phyloP scores from a whole-genome alignment of 148 eudicot species.

The Beta vulgaris region DNA sequence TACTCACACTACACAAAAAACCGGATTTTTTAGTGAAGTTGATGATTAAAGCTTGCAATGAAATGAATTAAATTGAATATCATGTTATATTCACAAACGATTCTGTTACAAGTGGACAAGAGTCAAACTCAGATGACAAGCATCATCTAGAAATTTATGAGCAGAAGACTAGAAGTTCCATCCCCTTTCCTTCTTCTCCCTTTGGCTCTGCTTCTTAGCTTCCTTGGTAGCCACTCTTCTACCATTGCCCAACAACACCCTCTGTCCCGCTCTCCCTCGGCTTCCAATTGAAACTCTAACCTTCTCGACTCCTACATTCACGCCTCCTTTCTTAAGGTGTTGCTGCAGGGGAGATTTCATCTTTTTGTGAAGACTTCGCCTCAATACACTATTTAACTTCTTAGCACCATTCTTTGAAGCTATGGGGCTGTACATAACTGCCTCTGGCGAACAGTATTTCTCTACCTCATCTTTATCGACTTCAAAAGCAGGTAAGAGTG shows the following conservation, averaged over 20 bases:
- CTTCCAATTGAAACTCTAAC: conserved; percentile 78
- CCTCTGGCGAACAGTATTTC: conserved; percentile 34
- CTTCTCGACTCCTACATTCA: conserved; percentile 70
- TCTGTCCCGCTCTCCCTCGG: conserved; percentile 60
- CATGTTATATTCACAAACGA: conserved; percentile 15
- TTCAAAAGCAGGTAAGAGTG: conserved; percentile 47
- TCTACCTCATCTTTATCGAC: conserved; percentile 33
- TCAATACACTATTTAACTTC: conserved; percentile 47
- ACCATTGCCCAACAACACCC: conserved; percentile 46
- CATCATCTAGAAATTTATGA: conserved; percentile 24
- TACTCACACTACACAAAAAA: too few species aligned
- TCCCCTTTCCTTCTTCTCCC: conserved; percentile 75
- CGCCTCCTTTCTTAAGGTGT: conserved; percentile 51
- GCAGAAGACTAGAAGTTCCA: conserved; percentile 58
- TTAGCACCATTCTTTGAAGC: conserved; percentile 43
- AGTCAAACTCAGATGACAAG: conserved; percentile 22
- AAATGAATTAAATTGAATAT: background rate
- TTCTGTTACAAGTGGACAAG: conserved; percentile 18
- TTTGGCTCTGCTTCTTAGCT: conserved; percentile 43
- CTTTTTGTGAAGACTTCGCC: conserved; percentile 73
- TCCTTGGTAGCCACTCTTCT: conserved; percentile 44
- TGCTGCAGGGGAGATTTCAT: conserved; percentile 68
- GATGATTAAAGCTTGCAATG: too few species aligned
- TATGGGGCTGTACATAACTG: conserved; percentile 49
- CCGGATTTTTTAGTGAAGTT: too few species aligned